phyloP scores from a whole-genome alignment of 345 rosid genomes.

The Ricinus communis region DNA sequence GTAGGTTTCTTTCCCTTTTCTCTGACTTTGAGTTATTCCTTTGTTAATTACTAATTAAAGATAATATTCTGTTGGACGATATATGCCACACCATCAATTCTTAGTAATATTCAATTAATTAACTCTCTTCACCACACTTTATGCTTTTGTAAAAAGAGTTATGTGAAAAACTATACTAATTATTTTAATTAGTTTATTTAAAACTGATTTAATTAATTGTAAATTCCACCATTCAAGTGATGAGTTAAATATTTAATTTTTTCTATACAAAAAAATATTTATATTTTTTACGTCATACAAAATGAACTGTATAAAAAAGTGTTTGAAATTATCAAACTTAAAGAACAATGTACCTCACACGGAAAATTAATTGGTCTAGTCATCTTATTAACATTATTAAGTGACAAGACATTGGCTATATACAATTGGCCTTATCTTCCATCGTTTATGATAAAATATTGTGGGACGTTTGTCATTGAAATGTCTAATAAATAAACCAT shows the following conservation, averaged over 20 bases:
- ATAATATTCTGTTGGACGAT: slow-evolving; percentile 2
- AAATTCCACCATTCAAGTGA: too few species aligned
- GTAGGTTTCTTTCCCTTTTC: not conserved
- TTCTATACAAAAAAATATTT: too few species aligned
- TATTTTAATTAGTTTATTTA: too few species aligned
- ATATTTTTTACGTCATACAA: too few species aligned
- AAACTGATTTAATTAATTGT: too few species aligned
- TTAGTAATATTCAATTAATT: not conserved
- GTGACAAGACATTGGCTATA: not conserved
- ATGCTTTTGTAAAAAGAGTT: too few species aligned
- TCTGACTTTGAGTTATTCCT: not conserved
- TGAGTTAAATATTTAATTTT: too few species aligned
- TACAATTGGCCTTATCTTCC: not conserved
- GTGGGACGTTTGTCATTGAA: not conserved
- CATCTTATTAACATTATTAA: not conserved
- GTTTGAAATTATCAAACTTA: not conserved
- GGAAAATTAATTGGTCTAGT: not conserved
- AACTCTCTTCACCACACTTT: too few species aligned
- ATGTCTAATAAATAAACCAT: slow-evolving; percentile 1
- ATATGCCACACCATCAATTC: not conserved
- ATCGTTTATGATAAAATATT: not conserved
- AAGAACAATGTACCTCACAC: not conserved
- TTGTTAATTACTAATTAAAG: not conserved
- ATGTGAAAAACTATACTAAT: too few species aligned
- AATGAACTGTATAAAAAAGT: too few species aligned